Evolutionary conservation across 2,329 filamentous ascomycete genomes (phyloP).

Genomic region (Sarocladiaceae sp.): DNA sequence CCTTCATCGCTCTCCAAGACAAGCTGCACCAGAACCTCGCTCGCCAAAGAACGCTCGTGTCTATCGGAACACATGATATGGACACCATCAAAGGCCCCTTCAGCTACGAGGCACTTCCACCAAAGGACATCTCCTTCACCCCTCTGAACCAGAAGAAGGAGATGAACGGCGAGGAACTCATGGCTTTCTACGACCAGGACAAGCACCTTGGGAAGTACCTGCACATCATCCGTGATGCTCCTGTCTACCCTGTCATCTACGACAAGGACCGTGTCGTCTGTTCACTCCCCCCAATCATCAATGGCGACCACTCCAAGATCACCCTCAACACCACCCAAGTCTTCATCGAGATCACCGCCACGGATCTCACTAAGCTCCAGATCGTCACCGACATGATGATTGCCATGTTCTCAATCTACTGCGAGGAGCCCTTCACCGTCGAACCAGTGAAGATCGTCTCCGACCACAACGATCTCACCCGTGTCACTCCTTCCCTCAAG

Average conservation of each 20-base stretch:
- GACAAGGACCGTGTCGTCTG: conserved; percentile 82
- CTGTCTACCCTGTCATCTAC: conserved; percentile 92
- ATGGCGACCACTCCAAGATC: conserved; percentile 95
- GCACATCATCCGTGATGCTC: conserved; percentile 88
- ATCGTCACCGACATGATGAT: conserved; percentile 94
- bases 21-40: conserved; percentile 97
- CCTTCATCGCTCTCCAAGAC: conserved; percentile 96
- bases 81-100: conserved; percentile 92
- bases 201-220: conserved; percentile 85
- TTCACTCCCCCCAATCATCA: conserved; percentile 96
- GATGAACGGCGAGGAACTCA: conserved; percentile 82
- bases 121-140: conserved; percentile 85
- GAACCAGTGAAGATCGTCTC: conserved; percentile 92
- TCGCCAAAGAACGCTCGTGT: conserved; percentile 85
- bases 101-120: conserved; percentile 87
- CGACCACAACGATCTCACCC: conserved; percentile 78
- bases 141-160: conserved; percentile 87
- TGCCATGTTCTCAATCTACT: conserved; percentile 94
- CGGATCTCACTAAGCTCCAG: conserved; percentile 92
- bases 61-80: conserved; percentile 94
- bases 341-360: conserved; percentile 95
- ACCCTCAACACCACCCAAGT: conserved; percentile 84
- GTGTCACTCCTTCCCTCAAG: conserved; percentile 74
- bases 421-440: conserved; percentile 80
- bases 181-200: conserved; percentile 93